These are phyloP conservation scores for Cladobotryum mycophilum DNA, from an alignment of 2,329 filamentous ascomycete species.

Conservation along the genomic window DNA sequence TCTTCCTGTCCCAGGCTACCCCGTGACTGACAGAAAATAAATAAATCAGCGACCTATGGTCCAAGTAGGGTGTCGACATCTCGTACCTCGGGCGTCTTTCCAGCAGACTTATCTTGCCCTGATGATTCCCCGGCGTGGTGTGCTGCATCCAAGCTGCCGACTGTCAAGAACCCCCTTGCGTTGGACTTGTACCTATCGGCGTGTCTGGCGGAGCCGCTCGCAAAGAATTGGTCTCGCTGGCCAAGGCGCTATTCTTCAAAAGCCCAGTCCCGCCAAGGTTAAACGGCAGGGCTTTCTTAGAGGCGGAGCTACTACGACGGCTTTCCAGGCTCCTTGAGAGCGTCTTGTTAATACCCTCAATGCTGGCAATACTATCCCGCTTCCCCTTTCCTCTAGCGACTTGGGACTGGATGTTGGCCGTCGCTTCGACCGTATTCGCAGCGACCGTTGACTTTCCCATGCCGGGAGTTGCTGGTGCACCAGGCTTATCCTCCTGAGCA, in stretches of 20 bases:
- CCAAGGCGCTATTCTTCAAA: conserved; percentile 45
- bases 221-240: conserved; percentile 54
- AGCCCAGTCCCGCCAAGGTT: conserved; percentile 34
- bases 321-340: conserved; percentile 86
- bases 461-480: conserved; percentile 85
- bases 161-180: conserved; percentile 26
- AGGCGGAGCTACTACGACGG: conserved; percentile 79
- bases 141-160: conserved; percentile 14
- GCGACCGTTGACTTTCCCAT: conserved; percentile 89
- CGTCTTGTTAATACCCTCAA: conserved; percentile 69
- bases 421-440: conserved; percentile 78
- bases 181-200: conserved; percentile 35
- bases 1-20: conserved; percentile 33
- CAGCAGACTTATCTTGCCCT: conserved; percentile 15
- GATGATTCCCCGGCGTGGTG: conserved; percentile 22
- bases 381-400: conserved; percentile 39
- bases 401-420: conserved; percentile 61
- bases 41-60: conserved; percentile 32
- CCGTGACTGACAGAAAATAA: conserved; percentile 20
- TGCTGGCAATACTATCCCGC: conserved; percentile 46
- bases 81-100: conserved; percentile 46
- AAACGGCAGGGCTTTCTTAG: conserved; percentile 65
- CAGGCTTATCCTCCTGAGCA: conserved; percentile 85
- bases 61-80: conserved; percentile 46
- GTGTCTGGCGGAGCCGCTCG: conserved; percentile 42